Evolutionary conservation across 148 eudicot genomes (phyloP), one percentile per base, ranked within the genome.

Genomic region (Silene uniflora): DNA sequence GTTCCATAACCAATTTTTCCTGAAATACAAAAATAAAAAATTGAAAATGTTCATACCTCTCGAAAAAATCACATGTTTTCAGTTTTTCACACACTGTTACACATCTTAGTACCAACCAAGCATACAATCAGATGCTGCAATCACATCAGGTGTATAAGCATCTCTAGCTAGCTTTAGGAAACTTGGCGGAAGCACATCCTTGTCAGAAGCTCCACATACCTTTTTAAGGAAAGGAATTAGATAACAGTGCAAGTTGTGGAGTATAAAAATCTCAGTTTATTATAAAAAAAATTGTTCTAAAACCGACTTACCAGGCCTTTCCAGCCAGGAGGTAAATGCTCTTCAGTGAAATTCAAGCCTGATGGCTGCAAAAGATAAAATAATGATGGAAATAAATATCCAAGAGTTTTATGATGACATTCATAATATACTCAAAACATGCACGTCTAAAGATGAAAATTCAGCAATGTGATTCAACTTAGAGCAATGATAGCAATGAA

Each of bases 1-100:
- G 99, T 95, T 63, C 99, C 99, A 77, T 95, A 95, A 78, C 99
- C 99, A 87, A 95, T 95, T 87, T 95, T 95, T 61, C 99, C 99
- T 95, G 90, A 77, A 80, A 88, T 60, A 73, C 2, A 18, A 54
- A 75, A 66, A 10, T 13, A 5, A 18, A 54, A 77, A 69, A 8
- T 19, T 73, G 16, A 71, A 47, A 68, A 47, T 74, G 39, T 64
- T 24, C 12, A 64, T 59, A 35, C 54, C n/a, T 75, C 65, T 73
- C 21, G 19, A 72, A 17, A 69, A 12, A 44, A 44, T 19, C 21
- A 58, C 18, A 19, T 54, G 32, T 66, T 76, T 64, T 54, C 62
- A 6, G 10, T 7, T 39, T 39, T 7, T 39, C 0, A 60, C 56
- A 61, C 44, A 16, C 39, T 74, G 67, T 54, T 3, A 80, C 35